These are phyloP conservation scores for Auriscalpium vulgare DNA, from an alignment of 768 basidiomycete species.

Conservation along the genomic window DNA sequence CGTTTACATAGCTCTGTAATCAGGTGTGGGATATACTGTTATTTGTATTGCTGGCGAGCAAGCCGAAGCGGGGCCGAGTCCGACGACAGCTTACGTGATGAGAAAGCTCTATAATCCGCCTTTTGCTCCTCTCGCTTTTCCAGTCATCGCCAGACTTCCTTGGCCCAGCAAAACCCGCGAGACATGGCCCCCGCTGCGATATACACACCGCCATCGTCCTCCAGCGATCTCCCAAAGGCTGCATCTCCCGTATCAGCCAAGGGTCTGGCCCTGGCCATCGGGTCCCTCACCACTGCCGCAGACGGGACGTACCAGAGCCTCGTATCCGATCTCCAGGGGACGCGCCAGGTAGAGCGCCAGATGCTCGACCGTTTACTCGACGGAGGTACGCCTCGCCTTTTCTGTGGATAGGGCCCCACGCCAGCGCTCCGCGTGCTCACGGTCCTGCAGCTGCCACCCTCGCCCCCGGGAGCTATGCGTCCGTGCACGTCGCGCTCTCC, in stretches of 20 bases:
- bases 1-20: not conserved
- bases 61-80: not conserved
- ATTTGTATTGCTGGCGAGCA: too few relatives aligned
- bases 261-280: conserved; percentile 61
- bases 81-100: not conserved
- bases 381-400: conserved; percentile 44
- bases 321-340: conserved; percentile 49
- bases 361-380: conserved; percentile 79
- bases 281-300: conserved; percentile 69
- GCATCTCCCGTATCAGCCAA: conserved; percentile 22
- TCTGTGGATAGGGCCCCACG: not conserved
- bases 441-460: conserved; percentile 46
- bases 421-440: not conserved
- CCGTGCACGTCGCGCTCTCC: conserved; percentile 62
- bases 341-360: conserved; percentile 60
- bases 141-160: not conserved
- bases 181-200: conserved; percentile 61
- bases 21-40: too few relatives aligned
- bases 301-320: conserved; percentile 74
- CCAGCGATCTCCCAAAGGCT: conserved; percentile 10
- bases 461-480: conserved; percentile 45
- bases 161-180: not conserved
- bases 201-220: conserved; percentile 15
- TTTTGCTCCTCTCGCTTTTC: not conserved
- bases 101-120: not conserved